Evolutionary conservation across 495 filamentous ascomycete genomes (phyloP).

Genomic region (Trichoderma reesei): DNA sequence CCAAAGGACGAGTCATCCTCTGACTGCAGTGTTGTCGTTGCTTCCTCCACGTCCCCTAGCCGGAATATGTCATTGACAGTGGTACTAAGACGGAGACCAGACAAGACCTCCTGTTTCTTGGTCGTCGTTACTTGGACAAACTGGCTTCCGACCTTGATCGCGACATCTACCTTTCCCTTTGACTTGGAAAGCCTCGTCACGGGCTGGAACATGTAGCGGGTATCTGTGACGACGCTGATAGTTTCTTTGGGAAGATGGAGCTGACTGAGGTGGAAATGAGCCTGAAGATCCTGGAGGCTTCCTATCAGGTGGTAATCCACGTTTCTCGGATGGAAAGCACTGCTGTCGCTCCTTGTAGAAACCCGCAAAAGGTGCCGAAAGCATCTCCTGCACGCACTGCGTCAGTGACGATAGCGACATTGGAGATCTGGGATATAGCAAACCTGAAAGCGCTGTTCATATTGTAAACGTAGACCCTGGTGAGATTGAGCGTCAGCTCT

Average conservation of each 20-base stretch:
- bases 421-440: constrained; percentile 4
- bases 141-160: constrained; percentile 53
- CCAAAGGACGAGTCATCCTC: constrained; percentile 61
- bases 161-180: constrained; percentile 55
- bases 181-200: constrained; percentile 54
- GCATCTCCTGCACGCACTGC: constrained; percentile 37
- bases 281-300: constrained; percentile 48
- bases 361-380: constrained; percentile 48
- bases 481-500: constrained; percentile 46
- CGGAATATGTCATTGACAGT: constrained; percentile 60
- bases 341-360: constrained; percentile 43
- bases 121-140: constrained; percentile 60
- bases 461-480: constrained; percentile 54
- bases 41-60: constrained; percentile 53
- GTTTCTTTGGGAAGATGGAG: constrained; percentile 58
- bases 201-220: constrained; percentile 52
- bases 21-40: constrained; percentile 48
- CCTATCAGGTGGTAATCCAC: constrained; percentile 53
- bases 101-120: constrained; percentile 55
- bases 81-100: constrained; percentile 45
- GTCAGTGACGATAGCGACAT: background rate
- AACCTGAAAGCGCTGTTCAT: constrained; percentile 55
- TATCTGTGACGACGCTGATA: constrained; percentile 52
- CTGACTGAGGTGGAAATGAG: constrained; percentile 54
- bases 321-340: constrained; percentile 47